These are phyloP conservation scores for Kluyveromyces nonfermentans DNA, from an alignment of 805 yeast genomes.

Conservation along the genomic window DNA sequence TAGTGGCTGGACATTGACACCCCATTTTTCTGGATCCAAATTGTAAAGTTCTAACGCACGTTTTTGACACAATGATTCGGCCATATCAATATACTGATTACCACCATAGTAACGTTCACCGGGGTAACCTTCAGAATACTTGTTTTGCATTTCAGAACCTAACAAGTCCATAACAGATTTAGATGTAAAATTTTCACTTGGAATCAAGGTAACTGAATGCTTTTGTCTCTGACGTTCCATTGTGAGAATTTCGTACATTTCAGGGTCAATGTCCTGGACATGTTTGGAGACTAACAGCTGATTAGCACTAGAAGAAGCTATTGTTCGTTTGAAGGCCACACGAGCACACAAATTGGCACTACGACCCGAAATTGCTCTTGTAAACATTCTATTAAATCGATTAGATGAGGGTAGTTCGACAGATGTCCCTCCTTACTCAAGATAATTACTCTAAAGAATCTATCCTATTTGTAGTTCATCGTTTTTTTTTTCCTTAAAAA, in stretches of 20 bases:
- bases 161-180: slow-evolving; percentile 88
- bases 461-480: no score
- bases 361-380: slow-evolving; percentile 9
- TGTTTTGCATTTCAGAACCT: slow-evolving; percentile 96
- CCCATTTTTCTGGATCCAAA: slow-evolving; percentile 79
- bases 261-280: slow-evolving; percentile 70
- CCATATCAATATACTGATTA: slow-evolving; percentile 86
- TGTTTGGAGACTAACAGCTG: slow-evolving; percentile 45
- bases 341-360: slow-evolving; percentile 6
- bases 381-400: slow-evolving; percentile 8
- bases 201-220: slow-evolving; percentile 85
- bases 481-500: no score
- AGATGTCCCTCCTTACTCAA: no score
- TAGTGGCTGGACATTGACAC: slow-evolving; percentile 91
- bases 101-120: slow-evolving; percentile 98
- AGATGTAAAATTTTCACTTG: slow-evolving; percentile 94
- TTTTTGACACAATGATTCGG: slow-evolving; percentile 81
- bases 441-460: no score
- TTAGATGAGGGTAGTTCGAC: no score
- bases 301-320: slow-evolving; percentile 8
- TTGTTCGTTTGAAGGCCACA: slow-evolving; percentile 9
- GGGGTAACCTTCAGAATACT: slow-evolving; percentile 97
- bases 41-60: slow-evolving; percentile 83
- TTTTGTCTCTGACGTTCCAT: slow-evolving; percentile 80
- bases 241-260: slow-evolving; percentile 67